Base-by-base conservation (phyloP, 306 rosid species). In the Lablab purpureus region DNA sequence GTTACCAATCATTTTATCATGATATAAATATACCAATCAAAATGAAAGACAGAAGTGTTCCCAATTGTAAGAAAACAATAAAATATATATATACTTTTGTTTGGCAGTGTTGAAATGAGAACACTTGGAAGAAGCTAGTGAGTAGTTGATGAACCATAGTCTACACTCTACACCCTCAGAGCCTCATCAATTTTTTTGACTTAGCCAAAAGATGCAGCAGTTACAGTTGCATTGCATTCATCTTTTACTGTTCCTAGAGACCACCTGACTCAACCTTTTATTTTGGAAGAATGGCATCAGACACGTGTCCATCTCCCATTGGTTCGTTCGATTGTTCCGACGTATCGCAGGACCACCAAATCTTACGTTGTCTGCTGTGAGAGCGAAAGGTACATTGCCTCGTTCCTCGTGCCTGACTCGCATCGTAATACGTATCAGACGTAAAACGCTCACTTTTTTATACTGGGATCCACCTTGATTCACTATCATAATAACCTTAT, bases 301-400 rank as follows among this genome's bases (percentile, higher is more conserved):
- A 50, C 56, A 62, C 83, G 83, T 80, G 78, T 47, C 56, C 0
- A 0, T 1, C 0, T 3, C 1, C 41, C 6, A 79, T 45, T 58
- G 15, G 10, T 7, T 0, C 0, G 0, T 10, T 5, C 0, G 7
- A 9, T 10, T 66, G 54, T 67, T 67, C 6, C 3, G 0, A 45
- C 54, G 65, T 23, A 7, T 7, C 15, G 1, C 43, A 62, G 73
- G 67, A 71, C 83, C 78, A 80, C 73, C 17, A 71, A 80, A 70
- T 80, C 83, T 60, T 37, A 50, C 62, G 71, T 32, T 70, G 49
- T 37, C 55, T 37, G 19, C 51, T 8, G 36, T 46, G 71, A 70
- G 62, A 55, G 13, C 2, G 69, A 78, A 73, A 69, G 58, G 1
- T 77, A 66, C 77, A 5, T 0, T 2, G 37, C 62, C 50, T 80